These are phyloP conservation scores for Salix suchowensis DNA, from an alignment of 345 rosid species.

Conservation along the genomic window DNA sequence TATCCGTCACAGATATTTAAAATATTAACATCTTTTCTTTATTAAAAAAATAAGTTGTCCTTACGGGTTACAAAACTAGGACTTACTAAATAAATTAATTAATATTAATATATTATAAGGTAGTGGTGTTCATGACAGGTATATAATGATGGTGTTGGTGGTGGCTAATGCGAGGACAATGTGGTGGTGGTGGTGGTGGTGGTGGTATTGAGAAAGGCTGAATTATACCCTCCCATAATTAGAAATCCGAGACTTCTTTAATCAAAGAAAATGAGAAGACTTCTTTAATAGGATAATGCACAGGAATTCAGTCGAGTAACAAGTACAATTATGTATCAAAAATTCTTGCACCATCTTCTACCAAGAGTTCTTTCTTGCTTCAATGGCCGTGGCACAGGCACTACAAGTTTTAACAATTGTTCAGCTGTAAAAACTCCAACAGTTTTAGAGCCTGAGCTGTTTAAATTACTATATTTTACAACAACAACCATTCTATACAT, in stretches of 20 bases:
- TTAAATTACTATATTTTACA: slow-evolving; percentile 33
- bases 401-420: slow-evolving; percentile 40
- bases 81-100: too few relatives aligned
- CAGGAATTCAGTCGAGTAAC: too few relatives aligned
- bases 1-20: too few relatives aligned
- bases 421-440: slow-evolving; percentile 62
- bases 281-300: too few relatives aligned
- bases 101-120: too few relatives aligned
- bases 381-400: slow-evolving; percentile 18
- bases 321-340: neutral
- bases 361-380: slow-evolving; percentile 20
- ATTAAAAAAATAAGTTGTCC: too few relatives aligned
- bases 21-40: too few relatives aligned
- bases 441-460: slow-evolving; percentile 34
- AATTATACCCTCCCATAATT: neutral
- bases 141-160: neutral
- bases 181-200: neutral
- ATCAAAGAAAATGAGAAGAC: neutral
- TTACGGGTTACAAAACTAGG: too few relatives aligned
- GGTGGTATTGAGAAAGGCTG: neutral
- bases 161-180: neutral
- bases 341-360: slow-evolving; percentile 2
- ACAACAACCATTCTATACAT: slow-evolving; percentile 62
- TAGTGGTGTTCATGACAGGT: neutral
- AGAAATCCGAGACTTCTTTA: neutral